phyloP scores from a whole-genome alignment of 1,284 basidiomycete genomes.

The Anthracocystis panici-leucophaei region DNA sequence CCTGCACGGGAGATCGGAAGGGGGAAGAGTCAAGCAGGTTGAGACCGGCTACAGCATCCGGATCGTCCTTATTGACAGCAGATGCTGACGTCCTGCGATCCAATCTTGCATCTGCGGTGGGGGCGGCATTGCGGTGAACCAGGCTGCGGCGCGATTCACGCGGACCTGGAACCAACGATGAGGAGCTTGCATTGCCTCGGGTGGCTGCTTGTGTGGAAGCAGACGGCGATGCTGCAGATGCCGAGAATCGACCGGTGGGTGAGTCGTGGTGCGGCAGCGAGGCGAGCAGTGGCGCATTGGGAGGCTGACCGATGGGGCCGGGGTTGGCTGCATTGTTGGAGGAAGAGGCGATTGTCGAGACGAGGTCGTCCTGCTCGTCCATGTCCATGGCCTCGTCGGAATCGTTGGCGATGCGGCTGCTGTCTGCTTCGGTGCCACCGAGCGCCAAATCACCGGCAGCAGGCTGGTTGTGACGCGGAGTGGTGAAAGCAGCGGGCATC shows the following conservation, averaged over 20 bases:
- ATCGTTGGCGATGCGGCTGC: constrained; percentile 2
- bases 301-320: constrained; percentile 22
- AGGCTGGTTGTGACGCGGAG: constrained; percentile 14
- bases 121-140: constrained; percentile 1
- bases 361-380: constrained; percentile 32
- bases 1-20: constrained; percentile 8
- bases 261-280: constrained; percentile 43
- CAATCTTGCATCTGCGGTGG: constrained; percentile 4
- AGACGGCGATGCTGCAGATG: constrained; percentile 19
- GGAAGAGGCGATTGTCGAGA: constrained; percentile 16
- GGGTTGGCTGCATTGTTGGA: neutral
- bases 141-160: constrained; percentile 19
- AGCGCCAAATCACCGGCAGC: neutral
- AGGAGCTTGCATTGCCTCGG: constrained; percentile 4
- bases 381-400: constrained; percentile 48
- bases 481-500: constrained; percentile 15
- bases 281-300: constrained; percentile 32
- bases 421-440: neutral
- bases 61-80: constrained; percentile 7
- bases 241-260: constrained; percentile 47
- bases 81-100: constrained; percentile 19
- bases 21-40: constrained; percentile 11
- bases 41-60: constrained; percentile 16
- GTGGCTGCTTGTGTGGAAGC: constrained; percentile 3
- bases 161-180: constrained; percentile 29